Percentiles rank a stretch among this genome's conserved stretches.
Evolutionary conservation across 305 asterid species (phyloP).

Genomic region (Fraxinus sp.): DNA sequence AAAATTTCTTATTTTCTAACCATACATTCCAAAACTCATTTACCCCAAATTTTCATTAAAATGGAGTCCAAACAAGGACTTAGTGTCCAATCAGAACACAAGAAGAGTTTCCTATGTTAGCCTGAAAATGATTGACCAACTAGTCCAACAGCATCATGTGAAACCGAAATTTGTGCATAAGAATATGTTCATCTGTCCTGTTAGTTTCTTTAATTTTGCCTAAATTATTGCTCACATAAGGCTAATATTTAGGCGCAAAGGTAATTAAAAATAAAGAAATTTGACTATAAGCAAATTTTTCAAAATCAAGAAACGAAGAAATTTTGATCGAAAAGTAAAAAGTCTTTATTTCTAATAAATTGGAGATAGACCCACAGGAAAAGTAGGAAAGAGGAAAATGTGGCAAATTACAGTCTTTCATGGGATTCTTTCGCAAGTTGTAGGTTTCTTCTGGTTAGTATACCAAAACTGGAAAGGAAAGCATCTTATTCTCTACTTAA

Average conservation of each 20-base stretch:
- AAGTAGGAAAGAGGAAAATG: not conserved
- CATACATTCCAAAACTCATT: no score
- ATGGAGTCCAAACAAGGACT: not conserved
- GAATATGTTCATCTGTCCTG: not conserved
- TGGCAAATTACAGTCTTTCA: not conserved
- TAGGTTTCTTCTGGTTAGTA: not conserved
- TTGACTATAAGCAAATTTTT: not conserved
- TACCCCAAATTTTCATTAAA: no score
- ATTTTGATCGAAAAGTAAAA: not conserved
- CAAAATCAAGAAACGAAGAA: not conserved
- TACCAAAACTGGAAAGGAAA: not conserved
- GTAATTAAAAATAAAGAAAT: not conserved
- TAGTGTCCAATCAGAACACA: not conserved
- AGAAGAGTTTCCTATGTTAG: not conserved
- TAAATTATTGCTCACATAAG: not conserved
- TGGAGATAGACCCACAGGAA: not conserved
- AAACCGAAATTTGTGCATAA: slow-evolving; percentile 11
- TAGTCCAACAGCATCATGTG: not conserved
- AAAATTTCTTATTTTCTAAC: no score
- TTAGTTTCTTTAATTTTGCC: slow-evolving; percentile 5
- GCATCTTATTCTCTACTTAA: not conserved
- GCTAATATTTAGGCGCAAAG: not conserved
- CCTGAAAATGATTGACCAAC: slow-evolving; percentile 12
- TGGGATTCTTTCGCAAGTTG: not conserved
- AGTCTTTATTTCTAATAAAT: not conserved